Evolutionary conservation across 2,329 filamentous ascomycete species (phyloP).

Genomic region (Ciborinia camelliae): DNA sequence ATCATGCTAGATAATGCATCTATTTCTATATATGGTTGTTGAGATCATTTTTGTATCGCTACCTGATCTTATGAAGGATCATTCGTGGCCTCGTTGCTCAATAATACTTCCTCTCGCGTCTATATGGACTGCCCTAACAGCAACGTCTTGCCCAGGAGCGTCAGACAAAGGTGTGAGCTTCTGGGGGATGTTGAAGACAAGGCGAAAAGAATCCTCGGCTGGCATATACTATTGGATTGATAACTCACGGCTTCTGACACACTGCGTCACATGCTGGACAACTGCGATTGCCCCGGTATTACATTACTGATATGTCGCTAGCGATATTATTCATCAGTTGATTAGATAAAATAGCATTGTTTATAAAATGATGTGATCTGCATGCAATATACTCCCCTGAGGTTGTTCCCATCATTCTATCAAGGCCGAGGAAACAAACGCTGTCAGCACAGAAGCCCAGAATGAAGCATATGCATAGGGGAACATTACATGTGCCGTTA

Average conservation of each 20-base stretch:
- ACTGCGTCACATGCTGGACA: not conserved
- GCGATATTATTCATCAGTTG: not conserved
- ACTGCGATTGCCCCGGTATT: not conserved
- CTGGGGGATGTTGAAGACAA: not conserved
- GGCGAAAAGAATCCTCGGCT: not conserved
- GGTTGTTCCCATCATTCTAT: not conserved
- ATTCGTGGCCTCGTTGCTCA: not conserved
- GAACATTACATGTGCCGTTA: not conserved
- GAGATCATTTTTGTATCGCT: not conserved
- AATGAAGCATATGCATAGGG: not conserved
- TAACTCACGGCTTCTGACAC: not conserved
- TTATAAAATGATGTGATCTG: not conserved
- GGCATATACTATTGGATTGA: not conserved
- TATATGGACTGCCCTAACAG: not conserved
- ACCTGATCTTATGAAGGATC: not conserved
- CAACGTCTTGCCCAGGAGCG: not conserved
- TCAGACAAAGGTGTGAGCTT: not conserved
- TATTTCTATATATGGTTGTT: slow-evolving; percentile 1
- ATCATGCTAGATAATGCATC: slow-evolving; percentile 13
- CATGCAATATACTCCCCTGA: not conserved
- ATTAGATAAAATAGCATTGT: not conserved
- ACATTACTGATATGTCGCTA: not conserved
- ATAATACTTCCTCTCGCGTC: not conserved
- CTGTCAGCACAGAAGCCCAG: not conserved
- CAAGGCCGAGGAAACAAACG: not conserved